Percentiles rank a stretch among this genome's conserved stretches.
These are phyloP conservation scores for Sphagnum tenellum DNA, from an alignment of 225 moss, liverwort and hornwort genomes.

Conservation along the genomic window DNA sequence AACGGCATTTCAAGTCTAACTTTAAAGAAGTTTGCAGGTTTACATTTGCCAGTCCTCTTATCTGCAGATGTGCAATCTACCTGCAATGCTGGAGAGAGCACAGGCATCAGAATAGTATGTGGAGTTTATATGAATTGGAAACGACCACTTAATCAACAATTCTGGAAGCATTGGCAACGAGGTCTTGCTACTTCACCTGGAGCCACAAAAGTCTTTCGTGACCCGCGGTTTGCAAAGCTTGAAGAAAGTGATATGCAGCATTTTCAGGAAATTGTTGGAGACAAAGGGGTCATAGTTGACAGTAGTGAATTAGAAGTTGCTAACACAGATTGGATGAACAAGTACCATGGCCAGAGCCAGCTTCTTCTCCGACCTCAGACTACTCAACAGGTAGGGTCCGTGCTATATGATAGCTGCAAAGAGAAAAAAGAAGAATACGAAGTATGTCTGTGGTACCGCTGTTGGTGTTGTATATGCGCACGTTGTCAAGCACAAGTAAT, in stretches of 20 bases:
- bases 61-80: too few species aligned
- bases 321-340: constrained; percentile 94
- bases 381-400: constrained; percentile 46
- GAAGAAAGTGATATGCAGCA: constrained; percentile 44
- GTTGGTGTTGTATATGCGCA: not conserved
- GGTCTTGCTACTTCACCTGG: constrained; percentile 17
- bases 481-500: not conserved
- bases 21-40: too few species aligned
- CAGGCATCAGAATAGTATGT: too few species aligned
- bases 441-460: constrained; percentile 1
- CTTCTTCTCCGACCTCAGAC: constrained; percentile 82
- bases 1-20: too few species aligned
- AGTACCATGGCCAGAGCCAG: constrained; percentile 77
- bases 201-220: constrained; percentile 24
- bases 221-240: constrained; percentile 54
- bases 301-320: constrained; percentile 68
- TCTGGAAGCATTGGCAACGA: constrained; percentile 12
- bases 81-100: too few species aligned
- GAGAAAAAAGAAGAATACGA: too few species aligned
- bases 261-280: constrained; percentile 56
- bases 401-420: too few species aligned
- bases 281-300: constrained; percentile 63
- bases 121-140: too few species aligned
- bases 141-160: constrained; percentile 2
- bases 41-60: too few species aligned